These are phyloP conservation scores for Thymus mandschuricus DNA, from an alignment of 257 asterid species.

Conservation along the genomic window DNA sequence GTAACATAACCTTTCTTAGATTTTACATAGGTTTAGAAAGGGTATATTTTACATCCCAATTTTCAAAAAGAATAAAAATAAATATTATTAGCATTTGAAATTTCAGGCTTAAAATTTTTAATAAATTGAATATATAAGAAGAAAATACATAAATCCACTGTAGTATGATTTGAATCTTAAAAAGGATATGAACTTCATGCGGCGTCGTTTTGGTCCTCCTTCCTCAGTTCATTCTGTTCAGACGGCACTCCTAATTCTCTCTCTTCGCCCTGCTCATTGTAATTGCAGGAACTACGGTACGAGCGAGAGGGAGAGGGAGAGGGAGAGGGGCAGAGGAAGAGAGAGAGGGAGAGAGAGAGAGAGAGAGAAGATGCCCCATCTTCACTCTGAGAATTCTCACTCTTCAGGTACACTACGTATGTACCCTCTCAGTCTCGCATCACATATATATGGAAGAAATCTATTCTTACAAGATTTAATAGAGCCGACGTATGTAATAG, in stretches of 20 bases:
- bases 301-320: neutral
- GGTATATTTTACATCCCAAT: too few species aligned
- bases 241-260: conserved; percentile 29
- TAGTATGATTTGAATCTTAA: too few species aligned
- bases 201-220: conserved; percentile 47
- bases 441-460: neutral
- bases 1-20: too few species aligned
- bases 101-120: too few species aligned
- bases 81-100: too few species aligned
- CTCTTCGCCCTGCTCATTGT: conserved; percentile 24
- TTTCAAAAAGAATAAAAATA: too few species aligned
- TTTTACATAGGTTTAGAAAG: too few species aligned
- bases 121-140: too few species aligned
- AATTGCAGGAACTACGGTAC: neutral
- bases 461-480: conserved; percentile 1
- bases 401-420: conserved; percentile 30
- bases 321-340: neutral
- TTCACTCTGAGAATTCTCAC: conserved; percentile 7
- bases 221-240: conserved; percentile 30
- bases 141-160: too few species aligned
- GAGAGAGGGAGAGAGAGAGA: neutral
- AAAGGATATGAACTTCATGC: conserved; percentile 16
- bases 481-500: neutral
- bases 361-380: neutral
- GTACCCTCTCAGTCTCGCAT: neutral